These are phyloP conservation scores for Rhododendron simsii DNA, from an alignment of 148 eudicot genomes.

Conservation along the genomic window DNA sequence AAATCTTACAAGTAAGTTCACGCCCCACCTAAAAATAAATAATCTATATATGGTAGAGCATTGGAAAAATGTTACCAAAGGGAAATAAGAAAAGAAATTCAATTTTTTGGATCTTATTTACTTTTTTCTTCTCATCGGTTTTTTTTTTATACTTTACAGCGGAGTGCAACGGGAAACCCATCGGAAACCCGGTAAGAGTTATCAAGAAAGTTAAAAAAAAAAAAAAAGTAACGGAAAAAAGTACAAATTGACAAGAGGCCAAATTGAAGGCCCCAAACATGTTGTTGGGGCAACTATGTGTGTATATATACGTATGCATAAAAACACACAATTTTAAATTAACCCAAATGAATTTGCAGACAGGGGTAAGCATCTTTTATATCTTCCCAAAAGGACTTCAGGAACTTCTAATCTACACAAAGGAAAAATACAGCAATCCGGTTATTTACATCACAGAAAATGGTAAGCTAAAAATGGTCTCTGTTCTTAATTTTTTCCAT, in stretches of 20 bases:
- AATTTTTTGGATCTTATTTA: not conserved
- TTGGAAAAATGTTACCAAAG: not conserved
- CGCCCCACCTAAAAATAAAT: not conserved
- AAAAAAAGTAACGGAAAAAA: no score
- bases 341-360: not conserved
- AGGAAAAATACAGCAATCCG: slow-evolving; percentile 20
- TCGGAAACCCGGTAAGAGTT: not conserved
- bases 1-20: slow-evolving; percentile 33
- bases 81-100: not conserved
- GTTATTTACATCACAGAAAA: slow-evolving; percentile 17
- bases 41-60: no score
- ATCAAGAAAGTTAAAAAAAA: not conserved
- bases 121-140: no score
- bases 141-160: not conserved
- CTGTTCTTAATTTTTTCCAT: not conserved
- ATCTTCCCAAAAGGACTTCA: slow-evolving; percentile 13
- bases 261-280: not conserved
- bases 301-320: no score
- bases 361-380: not conserved
- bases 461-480: slow-evolving; percentile 5
- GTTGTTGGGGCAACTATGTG: no score
- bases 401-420: slow-evolving; percentile 18
- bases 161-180: not conserved
- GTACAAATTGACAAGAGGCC: not conserved
- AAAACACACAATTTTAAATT: no score